Percentiles rank a stretch among this genome's conserved stretches.
phyloP scores from a whole-genome alignment of 2,329 filamentous ascomycete species.

The Fragosphaeria purpurea region DNA sequence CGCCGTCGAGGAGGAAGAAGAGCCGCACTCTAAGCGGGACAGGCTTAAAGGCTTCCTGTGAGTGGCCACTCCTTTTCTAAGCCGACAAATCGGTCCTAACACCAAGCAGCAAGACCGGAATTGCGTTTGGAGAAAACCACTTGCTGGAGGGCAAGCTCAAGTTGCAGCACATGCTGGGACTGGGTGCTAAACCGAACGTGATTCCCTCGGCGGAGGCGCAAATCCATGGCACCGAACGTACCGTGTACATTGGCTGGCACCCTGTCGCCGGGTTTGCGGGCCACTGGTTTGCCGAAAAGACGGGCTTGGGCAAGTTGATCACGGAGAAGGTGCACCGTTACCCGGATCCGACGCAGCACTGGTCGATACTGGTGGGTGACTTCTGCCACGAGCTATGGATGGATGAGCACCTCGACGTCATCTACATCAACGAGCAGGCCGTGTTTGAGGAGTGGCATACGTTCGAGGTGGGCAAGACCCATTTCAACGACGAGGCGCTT shows the following conservation, averaged over 20 bases:
- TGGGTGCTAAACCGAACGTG: conserved; percentile 34
- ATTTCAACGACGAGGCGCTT: conserved; percentile 44
- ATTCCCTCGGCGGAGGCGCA: conserved; percentile 29
- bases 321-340: conserved; percentile 43
- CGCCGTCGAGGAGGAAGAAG: not conserved
- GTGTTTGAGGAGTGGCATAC: conserved; percentile 38
- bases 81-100: not conserved
- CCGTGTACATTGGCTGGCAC: conserved; percentile 48
- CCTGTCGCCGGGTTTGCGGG: conserved; percentile 45
- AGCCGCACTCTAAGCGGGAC: conserved; percentile 9
- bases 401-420: conserved; percentile 47
- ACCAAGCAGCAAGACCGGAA: not conserved
- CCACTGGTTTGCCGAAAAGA: conserved; percentile 49
- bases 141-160: conserved; percentile 29
- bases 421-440: conserved; percentile 44
- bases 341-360: conserved; percentile 51
- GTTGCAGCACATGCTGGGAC: conserved; percentile 33
- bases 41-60: conserved; percentile 12
- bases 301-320: conserved; percentile 44
- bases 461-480: conserved; percentile 40
- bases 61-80: not conserved
- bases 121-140: conserved; percentile 15
- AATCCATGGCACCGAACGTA: conserved; percentile 26
- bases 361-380: conserved; percentile 47
- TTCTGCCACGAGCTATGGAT: conserved; percentile 51